phyloP scores from a whole-genome alignment of 2,329 filamentous ascomycete genomes.

The Xylariales sp. region DNA sequence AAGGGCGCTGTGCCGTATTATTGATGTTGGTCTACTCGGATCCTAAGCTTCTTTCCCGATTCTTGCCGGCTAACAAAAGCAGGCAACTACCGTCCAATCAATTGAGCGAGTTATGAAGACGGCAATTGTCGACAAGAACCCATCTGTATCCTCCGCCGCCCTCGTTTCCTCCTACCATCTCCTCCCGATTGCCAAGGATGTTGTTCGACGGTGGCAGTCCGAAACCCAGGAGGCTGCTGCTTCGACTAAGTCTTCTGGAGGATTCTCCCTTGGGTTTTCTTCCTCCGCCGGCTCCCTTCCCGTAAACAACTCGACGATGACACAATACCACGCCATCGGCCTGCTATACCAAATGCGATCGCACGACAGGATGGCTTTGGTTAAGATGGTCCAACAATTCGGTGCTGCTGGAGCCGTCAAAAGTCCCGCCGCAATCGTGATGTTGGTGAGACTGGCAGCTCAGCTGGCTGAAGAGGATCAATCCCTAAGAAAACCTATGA shows the following conservation, averaged over 20 bases:
- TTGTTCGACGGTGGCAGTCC: constrained; percentile 97
- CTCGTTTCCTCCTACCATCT: constrained; percentile 98
- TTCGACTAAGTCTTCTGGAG: constrained; percentile 85
- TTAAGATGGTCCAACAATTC: constrained; percentile 99
- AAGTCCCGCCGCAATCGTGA: constrained; percentile 90
- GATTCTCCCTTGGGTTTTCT: constrained; percentile 93
- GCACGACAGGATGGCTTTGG: constrained; percentile 96
- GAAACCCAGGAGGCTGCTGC: constrained; percentile 97
- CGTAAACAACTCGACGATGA: constrained; percentile 96
- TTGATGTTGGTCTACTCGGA: constrained; percentile 74
- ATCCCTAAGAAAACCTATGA: constrained; percentile 92
- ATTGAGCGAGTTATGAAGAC: constrained; percentile 99
- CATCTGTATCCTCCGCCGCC: constrained; percentile 94
- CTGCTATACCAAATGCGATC: constrained; percentile 97
- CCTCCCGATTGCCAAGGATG: constrained; percentile 93
- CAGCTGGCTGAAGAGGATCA: constrained; percentile 95
- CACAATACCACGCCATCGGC: constrained; percentile 98
- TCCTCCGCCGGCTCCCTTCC: constrained; percentile 77
- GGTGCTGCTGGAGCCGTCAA: constrained; percentile 91
- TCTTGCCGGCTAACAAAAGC: constrained; percentile 40
- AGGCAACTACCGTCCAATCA: constrained; percentile 95
- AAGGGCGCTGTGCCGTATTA: constrained; percentile 93
- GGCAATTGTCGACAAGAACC: constrained; percentile 98
- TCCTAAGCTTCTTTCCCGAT: background rate
- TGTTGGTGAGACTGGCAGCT: constrained; percentile 91